Conservation (phyloP, 2,329 filamentous ascomycete species). For the Penicillium sp. region DNA sequence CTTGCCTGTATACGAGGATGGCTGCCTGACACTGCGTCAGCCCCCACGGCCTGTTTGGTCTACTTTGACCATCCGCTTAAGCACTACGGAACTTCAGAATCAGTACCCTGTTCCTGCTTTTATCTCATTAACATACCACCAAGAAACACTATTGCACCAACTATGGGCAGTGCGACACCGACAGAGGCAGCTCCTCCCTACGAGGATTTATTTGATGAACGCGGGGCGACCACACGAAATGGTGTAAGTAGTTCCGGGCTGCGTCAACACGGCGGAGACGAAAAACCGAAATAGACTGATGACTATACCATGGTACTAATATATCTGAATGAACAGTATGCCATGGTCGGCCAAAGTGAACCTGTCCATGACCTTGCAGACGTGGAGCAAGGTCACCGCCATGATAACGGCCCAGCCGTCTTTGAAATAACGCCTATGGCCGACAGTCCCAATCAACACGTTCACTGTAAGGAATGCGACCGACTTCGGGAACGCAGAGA, state of each 20-base stretch:
- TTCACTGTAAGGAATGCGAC: slow-evolving; percentile 20
- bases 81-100: too few species aligned
- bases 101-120: background rate
- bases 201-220: slow-evolving; percentile 14
- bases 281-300: background rate
- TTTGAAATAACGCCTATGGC: background rate
- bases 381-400: slow-evolving; percentile 4
- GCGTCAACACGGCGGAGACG: background rate
- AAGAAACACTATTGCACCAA: background rate
- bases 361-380: background rate
- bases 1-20: background rate
- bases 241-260: slow-evolving; percentile 6
- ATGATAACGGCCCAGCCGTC: background rate
- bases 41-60: background rate
- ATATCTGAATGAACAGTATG: background rate
- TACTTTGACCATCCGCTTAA: background rate
- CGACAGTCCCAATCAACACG: slow-evolving; percentile 1
- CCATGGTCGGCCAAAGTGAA: slow-evolving; percentile 6
- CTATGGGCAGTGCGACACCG: slow-evolving; percentile 2
- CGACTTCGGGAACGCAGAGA: slow-evolving; percentile 12
- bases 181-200: slow-evolving; percentile 14
- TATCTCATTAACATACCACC: background rate
- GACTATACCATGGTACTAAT: background rate
- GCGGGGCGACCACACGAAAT: slow-evolving; percentile 4
- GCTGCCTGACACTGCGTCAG: background rate